phyloP scores from a whole-genome alignment of 2,329 filamentous ascomycete species.

The Sclerotinia borealis region DNA sequence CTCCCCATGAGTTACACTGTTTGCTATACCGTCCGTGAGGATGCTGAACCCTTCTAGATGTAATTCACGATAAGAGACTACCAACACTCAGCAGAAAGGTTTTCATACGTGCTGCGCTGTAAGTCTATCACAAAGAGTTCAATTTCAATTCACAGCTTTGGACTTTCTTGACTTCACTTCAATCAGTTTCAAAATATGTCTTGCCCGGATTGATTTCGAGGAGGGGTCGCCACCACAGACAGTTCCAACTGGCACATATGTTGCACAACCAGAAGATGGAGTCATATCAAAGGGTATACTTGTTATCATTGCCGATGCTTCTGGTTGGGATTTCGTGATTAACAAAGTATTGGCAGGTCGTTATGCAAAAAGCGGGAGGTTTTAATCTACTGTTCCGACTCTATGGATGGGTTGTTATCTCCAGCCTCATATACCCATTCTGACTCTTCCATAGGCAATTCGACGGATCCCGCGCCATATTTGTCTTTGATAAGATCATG shows the following conservation, averaged over 20 bases:
- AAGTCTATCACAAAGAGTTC: neutral
- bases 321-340: constrained; percentile 46
- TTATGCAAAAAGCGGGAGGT: constrained; percentile 41
- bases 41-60: neutral
- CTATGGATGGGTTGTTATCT: constrained; percentile 39
- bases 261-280: constrained; percentile 34
- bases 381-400: constrained; percentile 46
- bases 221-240: constrained; percentile 36
- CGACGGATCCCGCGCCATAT: constrained; percentile 15
- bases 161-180: neutral
- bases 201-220: constrained; percentile 33
- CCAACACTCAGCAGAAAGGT: neutral
- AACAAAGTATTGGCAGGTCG: constrained; percentile 42
- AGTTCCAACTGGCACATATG: constrained; percentile 39
- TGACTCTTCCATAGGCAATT: neutral
- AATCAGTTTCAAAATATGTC: neutral
- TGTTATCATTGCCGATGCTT: constrained; percentile 45
- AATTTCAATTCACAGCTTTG: neutral
- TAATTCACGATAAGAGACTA: neutral
- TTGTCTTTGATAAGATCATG: constrained; percentile 21
- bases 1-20: neutral
- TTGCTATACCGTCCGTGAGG: neutral
- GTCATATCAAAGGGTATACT: constrained; percentile 38
- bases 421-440: neutral
- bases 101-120: neutral